Conservation (phyloP, 106 monocot genomes). For the Xerophyta viscosa region DNA sequence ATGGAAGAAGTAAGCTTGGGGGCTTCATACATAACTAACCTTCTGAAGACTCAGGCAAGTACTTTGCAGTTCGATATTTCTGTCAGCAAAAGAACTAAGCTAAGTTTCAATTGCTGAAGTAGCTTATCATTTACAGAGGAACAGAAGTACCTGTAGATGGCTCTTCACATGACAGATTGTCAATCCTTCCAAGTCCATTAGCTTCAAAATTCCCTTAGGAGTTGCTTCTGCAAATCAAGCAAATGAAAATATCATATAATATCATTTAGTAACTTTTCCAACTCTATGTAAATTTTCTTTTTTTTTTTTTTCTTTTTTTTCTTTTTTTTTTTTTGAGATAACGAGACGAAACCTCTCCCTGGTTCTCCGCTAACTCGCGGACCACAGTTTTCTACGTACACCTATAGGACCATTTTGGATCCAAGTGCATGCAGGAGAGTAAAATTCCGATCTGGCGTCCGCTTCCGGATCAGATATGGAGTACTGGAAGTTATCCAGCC, state of each 20-base stretch:
- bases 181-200: slow-evolving; percentile 47
- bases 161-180: slow-evolving; percentile 70
- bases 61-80: slow-evolving; percentile 62
- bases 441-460: no score
- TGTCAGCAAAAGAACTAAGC: slow-evolving; percentile 9
- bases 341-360: no score
- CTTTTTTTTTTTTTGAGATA: no score
- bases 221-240: slow-evolving; percentile 41
- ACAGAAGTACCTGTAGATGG: slow-evolving; percentile 51
- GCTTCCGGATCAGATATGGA: no score
- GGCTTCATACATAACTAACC: slow-evolving; percentile 20
- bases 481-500: no score
- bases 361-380: no score
- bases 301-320: no score
- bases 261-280: no score
- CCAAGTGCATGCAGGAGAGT: no score
- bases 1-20: not conserved
- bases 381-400: no score
- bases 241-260: not conserved
- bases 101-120: not conserved
- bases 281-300: no score
- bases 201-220: slow-evolving; percentile 55
- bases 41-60: slow-evolving; percentile 26
- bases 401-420: no score
- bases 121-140: not conserved